These are phyloP conservation scores for Lichtheimia corymbifera DNA, from an alignment of 371 early-diverging fungal genomes.

Conservation along the genomic window DNA sequence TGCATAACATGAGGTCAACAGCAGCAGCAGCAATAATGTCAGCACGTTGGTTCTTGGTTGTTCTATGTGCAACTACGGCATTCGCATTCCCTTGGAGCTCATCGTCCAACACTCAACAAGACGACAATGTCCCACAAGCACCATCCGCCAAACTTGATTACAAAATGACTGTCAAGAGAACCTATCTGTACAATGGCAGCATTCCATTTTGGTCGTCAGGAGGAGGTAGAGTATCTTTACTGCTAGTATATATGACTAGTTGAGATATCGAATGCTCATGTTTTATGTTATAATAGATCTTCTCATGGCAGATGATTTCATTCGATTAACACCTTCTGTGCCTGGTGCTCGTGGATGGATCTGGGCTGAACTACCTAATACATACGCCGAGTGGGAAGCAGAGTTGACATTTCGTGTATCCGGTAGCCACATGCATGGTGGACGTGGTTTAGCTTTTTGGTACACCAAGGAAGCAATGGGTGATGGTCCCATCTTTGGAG, in stretches of 20 bases:
- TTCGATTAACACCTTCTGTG: slow-evolving; percentile 73
- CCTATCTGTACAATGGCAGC: slow-evolving; percentile 54
- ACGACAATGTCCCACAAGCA: slow-evolving; percentile 2
- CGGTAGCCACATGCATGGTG: slow-evolving; percentile 71
- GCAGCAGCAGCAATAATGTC: too few species aligned
- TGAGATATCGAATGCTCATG: not conserved
- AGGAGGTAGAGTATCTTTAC: slow-evolving; percentile 39
- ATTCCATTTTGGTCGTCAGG: slow-evolving; percentile 60
- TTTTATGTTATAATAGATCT: slow-evolving; percentile 45
- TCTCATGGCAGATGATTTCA: slow-evolving; percentile 54
- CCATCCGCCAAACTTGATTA: slow-evolving; percentile 58
- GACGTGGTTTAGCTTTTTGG: slow-evolving; percentile 89
- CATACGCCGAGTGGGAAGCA: slow-evolving; percentile 76
- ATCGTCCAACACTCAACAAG: not conserved
- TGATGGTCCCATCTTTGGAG: slow-evolving; percentile 75
- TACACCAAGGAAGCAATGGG: slow-evolving; percentile 65
- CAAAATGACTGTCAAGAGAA: slow-evolving; percentile 65
- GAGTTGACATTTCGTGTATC: slow-evolving; percentile 65
- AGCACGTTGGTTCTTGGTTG: too few species aligned
- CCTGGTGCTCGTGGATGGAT: slow-evolving; percentile 67
- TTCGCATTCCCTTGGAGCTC: not conserved
- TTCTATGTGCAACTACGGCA: not conserved
- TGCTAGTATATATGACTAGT: not conserved
- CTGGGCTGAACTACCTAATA: slow-evolving; percentile 69
- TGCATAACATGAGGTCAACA: too few species aligned